Evolutionary conservation across 2,329 filamentous ascomycete genomes (phyloP), one percentile per base, ranked within the genome.

Genomic region (Arthrobotrys entomopaga): DNA sequence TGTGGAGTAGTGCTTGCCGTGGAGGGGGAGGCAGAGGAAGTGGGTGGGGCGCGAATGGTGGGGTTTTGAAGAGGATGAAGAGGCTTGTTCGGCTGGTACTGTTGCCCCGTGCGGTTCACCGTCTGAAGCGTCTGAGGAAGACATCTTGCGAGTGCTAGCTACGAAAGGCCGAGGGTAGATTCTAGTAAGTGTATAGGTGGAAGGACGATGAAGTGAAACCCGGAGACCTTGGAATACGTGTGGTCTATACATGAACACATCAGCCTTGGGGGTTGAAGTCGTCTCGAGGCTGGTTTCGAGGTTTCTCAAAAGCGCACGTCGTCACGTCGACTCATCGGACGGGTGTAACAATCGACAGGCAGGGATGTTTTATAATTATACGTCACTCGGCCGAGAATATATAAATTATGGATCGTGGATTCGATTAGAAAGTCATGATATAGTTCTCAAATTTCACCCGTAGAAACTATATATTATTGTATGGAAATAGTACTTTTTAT

Each of bases 11-110:
- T 67, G 56, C 0, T 83, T 64, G 1, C 87, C 91, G 53, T 90
- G 84, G 6, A 97, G 86, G 0, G 93, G 90, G 54, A 93, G 83
- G 80, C 89, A 91, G 48, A 93, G 83, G 79, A 94, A 93, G 81
- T 94, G 91, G 2, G 91, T 93, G 15, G 88, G 84, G 10, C 82
- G 81, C 4, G 84, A 81, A 72, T 75, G 3, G 34, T 2, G 34
- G 2, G 34, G 40, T 34, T 24, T 54, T 34, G 29, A 34, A 34
- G 29, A 34, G 29, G 29, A 34, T 1, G 29, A 34, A 34, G 29
- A 34, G 29, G 29, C 1, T 34, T 34, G 29, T 34, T 34, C 2
- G n/a, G 29, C 15, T 6, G 46, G 6, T 34, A 24, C 24, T 20
- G n/a, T 20, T 0, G 7, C 24, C 20, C 19, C 43, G 15, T 48